Percentiles rank a stretch among this genome's conserved stretches.
phyloP scores from a whole-genome alignment of 257 asterid species.

The Solanum infundibuliforme region DNA sequence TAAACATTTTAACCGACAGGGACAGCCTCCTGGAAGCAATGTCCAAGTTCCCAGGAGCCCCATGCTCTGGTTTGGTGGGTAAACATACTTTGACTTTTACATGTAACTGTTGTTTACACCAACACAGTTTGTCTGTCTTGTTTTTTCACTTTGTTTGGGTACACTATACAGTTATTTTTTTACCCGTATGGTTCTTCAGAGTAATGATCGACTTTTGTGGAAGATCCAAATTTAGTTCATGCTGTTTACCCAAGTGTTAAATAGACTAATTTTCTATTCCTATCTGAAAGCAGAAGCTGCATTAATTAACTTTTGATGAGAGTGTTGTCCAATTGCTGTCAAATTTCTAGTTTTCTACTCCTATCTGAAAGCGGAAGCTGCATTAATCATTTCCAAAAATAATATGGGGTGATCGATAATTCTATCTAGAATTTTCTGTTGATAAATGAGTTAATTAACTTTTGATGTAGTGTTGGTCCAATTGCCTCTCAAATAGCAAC shows the following conservation, averaged over 20 bases:
- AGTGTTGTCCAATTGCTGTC: neutral
- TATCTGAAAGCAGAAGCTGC: neutral
- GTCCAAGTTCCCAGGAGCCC: slow-evolving; percentile 48
- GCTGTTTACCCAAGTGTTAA: neutral
- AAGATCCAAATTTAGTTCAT: neutral
- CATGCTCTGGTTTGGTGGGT: slow-evolving; percentile 64
- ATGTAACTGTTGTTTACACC: neutral
- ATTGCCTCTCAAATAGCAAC: neutral
- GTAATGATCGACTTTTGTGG: neutral
- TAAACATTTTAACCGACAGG: slow-evolving; percentile 27
- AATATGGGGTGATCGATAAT: neutral
- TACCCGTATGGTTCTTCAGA: neutral
- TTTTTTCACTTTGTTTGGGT: neutral
- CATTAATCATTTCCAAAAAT: neutral
- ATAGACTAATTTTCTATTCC: neutral
- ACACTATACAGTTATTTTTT: neutral
- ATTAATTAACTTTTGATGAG: neutral
- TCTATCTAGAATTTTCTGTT: neutral
- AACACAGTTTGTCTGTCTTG: neutral
- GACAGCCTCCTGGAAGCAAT: slow-evolving; percentile 41
- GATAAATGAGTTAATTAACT: neutral
- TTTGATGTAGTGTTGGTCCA: neutral
- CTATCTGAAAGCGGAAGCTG: neutral
- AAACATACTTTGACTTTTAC: slow-evolving; percentile 7
- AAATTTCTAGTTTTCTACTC: neutral